Conservation (phyloP, 225 moss, liverwort and hornwort genomes). For the Bryoerythrophyllum caledonicum region DNA sequence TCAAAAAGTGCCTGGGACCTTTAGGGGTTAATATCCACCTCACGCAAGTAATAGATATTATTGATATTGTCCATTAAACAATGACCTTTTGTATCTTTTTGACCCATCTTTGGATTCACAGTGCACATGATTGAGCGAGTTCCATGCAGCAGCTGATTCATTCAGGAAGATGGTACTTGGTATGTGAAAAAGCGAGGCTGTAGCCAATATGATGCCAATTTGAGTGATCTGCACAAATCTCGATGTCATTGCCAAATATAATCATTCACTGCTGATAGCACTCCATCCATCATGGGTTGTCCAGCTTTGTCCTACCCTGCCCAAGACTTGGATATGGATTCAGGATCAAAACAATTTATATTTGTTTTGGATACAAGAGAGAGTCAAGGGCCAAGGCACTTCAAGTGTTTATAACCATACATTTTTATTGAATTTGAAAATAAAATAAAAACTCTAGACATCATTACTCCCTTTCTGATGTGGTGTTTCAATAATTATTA, state of each 20-base stretch:
- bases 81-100: background rate
- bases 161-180: too few relatives aligned
- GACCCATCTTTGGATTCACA: conserved; percentile 12
- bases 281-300: background rate
- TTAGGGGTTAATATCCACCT: background rate
- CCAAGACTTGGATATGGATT: background rate
- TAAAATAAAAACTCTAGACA: too few relatives aligned
- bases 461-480: too few relatives aligned
- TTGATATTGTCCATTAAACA: background rate
- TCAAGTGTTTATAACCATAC: too few relatives aligned
- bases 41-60: background rate
- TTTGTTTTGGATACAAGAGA: too few relatives aligned
- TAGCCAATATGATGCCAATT: background rate
- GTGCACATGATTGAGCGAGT: background rate
- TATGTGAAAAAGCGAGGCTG: too few relatives aligned
- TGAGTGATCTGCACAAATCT: background rate
- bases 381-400: too few relatives aligned
- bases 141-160: background rate
- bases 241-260: background rate
- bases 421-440: too few relatives aligned
- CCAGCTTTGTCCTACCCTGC: background rate
- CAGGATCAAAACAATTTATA: too few relatives aligned
- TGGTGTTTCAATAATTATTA: too few relatives aligned
- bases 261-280: background rate
- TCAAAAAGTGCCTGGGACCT: too few relatives aligned